Percentiles rank a stretch among this genome's conserved stretches.
Evolutionary conservation across 1,284 basidiomycete genomes (phyloP).

Genomic region (Schizophyllum commune): DNA sequence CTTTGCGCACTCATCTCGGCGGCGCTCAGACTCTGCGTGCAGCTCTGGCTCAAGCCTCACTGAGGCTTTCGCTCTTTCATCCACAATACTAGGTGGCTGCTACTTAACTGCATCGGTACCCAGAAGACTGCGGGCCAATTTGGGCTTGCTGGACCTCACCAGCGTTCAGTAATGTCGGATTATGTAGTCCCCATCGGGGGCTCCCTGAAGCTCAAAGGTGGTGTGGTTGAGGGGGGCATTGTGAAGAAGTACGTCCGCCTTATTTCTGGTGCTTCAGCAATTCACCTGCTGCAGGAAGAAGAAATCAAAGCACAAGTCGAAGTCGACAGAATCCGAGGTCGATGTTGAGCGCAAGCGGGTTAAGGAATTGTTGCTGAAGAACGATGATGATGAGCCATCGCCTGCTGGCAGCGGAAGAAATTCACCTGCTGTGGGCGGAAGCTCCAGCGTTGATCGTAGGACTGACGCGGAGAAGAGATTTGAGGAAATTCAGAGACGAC

Average conservation of each 20-base stretch:
- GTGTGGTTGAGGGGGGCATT: constrained; percentile 65
- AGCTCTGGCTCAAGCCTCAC: no score
- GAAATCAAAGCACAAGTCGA: constrained; percentile 58
- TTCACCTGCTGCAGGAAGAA: constrained; percentile 71
- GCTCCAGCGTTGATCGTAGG: constrained; percentile 46
- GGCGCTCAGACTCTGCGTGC: not conserved
- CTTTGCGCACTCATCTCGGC: not conserved
- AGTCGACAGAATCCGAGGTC: constrained; percentile 21
- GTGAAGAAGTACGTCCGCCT: constrained; percentile 67
- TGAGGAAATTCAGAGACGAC: constrained; percentile 75
- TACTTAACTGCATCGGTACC: not conserved
- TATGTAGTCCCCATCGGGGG: constrained; percentile 85
- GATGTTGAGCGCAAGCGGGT: constrained; percentile 35
- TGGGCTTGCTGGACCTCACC: not conserved
- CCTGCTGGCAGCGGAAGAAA: constrained; percentile 49
- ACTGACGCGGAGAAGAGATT: constrained; percentile 90
- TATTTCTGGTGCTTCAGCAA: constrained; percentile 7
- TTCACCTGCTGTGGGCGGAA: constrained; percentile 42
- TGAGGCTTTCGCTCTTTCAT: not conserved
- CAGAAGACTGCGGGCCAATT: not conserved
- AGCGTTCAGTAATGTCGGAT: constrained; percentile 28
- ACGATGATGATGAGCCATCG: constrained; percentile 39
- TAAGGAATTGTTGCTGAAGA: constrained; percentile 43
- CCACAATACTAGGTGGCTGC: not conserved
- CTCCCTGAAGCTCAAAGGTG: constrained; percentile 85